A percentile compares a stretch with the other conserved stretches of the same genome.
Evolutionary conservation across 2,329 filamentous ascomycete species (phyloP).

Genomic region (Fusarium chlamydosporum): DNA sequence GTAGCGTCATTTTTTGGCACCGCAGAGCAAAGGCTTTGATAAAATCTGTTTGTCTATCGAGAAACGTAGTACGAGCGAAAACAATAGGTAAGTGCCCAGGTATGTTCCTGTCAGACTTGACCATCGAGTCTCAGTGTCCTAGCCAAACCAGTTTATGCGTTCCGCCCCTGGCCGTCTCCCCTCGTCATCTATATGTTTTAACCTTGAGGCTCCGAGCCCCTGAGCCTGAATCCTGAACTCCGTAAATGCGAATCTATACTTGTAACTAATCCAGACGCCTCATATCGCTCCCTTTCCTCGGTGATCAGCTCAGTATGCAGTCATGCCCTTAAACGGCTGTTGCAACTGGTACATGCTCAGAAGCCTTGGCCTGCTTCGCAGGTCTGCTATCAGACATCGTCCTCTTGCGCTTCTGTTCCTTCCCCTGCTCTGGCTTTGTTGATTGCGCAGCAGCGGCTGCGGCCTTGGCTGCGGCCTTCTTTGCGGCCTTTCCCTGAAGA

Average conservation of each 20-base stretch:
- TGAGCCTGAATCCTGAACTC: conserved; percentile 39
- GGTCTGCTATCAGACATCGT: conserved; percentile 56
- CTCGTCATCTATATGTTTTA: neutral
- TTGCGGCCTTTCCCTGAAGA: conserved; percentile 55
- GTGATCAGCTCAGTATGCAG: conserved; percentile 1
- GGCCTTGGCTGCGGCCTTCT: conserved; percentile 53
- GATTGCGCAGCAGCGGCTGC: conserved; percentile 64
- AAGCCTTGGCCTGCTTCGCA: conserved; percentile 36
- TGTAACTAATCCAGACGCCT: conserved; percentile 24
- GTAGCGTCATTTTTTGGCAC: neutral
- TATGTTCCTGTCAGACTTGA: neutral
- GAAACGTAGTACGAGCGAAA: neutral
- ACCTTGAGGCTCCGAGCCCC: conserved; percentile 7
- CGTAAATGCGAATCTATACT: conserved; percentile 37
- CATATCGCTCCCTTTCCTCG: neutral
- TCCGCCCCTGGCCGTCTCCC: neutral
- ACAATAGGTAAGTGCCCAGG: too few species aligned
- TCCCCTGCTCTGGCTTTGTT: conserved; percentile 56
- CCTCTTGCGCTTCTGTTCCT: conserved; percentile 54
- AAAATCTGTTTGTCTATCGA: neutral
- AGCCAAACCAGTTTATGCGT: neutral
- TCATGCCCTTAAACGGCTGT: conserved; percentile 22
- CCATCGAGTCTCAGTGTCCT: neutral
- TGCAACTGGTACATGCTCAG: conserved; percentile 47
- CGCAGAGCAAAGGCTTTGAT: neutral